Evolutionary conservation across 1,284 basidiomycete species (phyloP).

Genomic region (Anthracocystis walkeri): DNA sequence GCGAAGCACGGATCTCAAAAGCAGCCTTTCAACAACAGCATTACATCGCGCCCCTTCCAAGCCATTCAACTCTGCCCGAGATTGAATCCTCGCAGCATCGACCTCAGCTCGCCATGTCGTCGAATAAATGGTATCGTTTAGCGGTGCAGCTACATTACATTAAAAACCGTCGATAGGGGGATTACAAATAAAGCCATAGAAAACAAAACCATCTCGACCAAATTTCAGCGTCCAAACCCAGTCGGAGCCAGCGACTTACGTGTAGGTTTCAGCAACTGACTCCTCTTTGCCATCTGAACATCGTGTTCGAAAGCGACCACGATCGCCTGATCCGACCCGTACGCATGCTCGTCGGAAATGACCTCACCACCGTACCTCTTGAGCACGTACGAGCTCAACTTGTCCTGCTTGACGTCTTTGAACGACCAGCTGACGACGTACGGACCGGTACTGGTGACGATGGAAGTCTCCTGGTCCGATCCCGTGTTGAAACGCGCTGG

Average conservation of each 20-base stretch:
- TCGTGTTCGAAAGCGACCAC: constrained; percentile 96
- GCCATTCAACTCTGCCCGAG: no score
- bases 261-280: constrained; percentile 86
- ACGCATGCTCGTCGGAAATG: constrained; percentile 60
- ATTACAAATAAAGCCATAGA: neutral
- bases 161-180: neutral
- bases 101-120: neutral
- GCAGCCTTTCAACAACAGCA: no score
- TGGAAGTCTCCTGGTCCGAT: constrained; percentile 83
- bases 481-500: constrained; percentile 96
- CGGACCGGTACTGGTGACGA: constrained; percentile 94
- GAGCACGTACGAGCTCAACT: constrained; percentile 91
- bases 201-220: neutral
- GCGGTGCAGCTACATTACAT: constrained; percentile 29
- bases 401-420: constrained; percentile 90
- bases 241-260: constrained; percentile 74
- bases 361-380: constrained; percentile 75
- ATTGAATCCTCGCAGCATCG: no score
- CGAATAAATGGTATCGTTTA: constrained; percentile 10
- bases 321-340: constrained; percentile 87
- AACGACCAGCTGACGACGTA: constrained; percentile 91
- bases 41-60: no score
- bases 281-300: constrained; percentile 93
- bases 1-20: no score
- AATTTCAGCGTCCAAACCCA: constrained; percentile 48